Base-by-base conservation (phyloP, 441 rosid genomes). In the Mallotus repandus region DNA sequence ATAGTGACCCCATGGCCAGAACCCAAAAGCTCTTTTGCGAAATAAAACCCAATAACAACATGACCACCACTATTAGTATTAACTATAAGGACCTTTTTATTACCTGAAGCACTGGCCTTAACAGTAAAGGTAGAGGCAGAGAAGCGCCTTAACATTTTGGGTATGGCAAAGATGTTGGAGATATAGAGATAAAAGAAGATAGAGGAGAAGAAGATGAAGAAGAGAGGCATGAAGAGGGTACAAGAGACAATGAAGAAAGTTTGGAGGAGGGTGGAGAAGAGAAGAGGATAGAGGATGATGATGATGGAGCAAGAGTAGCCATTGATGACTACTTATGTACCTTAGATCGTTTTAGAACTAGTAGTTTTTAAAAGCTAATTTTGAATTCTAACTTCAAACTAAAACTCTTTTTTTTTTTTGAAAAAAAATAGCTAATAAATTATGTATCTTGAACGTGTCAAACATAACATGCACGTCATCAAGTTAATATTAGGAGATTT, bases 51-150 rank as follows among this genome's bases (percentile, higher is more conserved):
- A 57, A 95, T 91, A 45, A 95, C 86, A 18, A 97, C 94, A 65
- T 95, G 99, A 8, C 83, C 99, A 3, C 99, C 98, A 35, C 97
- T 86, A 89, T 92, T 83, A 46, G 99, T 82, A 76, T 92, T 95
- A 2, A 95, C 85, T 19, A 91, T 88, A 54, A 95, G 97, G 22
- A 91, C 96, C 81, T 89, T 91, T 89, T 89, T 92, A 88, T 89
- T 92, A 74, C 81, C 94, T 3, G 85, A 78, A 6, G 77, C 71
- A 59, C 84, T 71, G n/a, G 94, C 91, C 70, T 74, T 84, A 14
- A 88, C 81, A 4, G 81, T 58, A 71, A 83, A 80, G 65, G 87
- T 75, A 61, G 82, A 63, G 66, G 83, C 74, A 45, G 84, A 72
- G 64, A 56, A 59, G 21, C 64, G 76, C 38, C 71, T 78, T 15